Evolutionary conservation across 805 yeast genomes (phyloP).

Genomic region (Millerozyma acaciae): DNA sequence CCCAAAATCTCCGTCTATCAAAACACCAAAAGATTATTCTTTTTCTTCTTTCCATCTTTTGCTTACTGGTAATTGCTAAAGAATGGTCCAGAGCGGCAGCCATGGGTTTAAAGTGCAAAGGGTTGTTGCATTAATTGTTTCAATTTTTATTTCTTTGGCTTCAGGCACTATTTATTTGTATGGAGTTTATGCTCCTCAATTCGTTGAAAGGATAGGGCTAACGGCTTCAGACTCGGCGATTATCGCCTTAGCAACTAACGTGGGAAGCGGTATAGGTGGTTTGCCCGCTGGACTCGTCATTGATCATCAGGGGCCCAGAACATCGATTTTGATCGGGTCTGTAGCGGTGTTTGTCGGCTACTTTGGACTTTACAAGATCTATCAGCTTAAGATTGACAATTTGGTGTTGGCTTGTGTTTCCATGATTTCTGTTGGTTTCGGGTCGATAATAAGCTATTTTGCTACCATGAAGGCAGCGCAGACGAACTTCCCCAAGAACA

Average conservation of each 20-base stretch:
- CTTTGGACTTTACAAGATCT: constrained; percentile 45
- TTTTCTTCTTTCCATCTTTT: no score
- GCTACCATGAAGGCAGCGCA: constrained; percentile 54
- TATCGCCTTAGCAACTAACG: constrained; percentile 55
- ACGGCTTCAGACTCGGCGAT: constrained; percentile 61
- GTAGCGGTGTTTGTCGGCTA: constrained; percentile 53
- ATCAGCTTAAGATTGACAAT: constrained; percentile 34
- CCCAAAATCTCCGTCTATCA: no score
- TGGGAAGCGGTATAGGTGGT: constrained; percentile 70
- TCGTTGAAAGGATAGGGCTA: constrained; percentile 52
- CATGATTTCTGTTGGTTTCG: constrained; percentile 56
- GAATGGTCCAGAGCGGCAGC: no score
- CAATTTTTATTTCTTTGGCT: constrained; percentile 54
- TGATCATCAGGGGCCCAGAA: constrained; percentile 55
- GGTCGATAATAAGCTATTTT: constrained; percentile 61
- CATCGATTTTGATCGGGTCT: constrained; percentile 54
- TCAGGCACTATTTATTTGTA: constrained; percentile 75
- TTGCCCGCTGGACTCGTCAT: constrained; percentile 67
- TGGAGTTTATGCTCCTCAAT: constrained; percentile 74
- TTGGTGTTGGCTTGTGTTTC: constrained; percentile 44
- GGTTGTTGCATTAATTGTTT: constrained; percentile 24
- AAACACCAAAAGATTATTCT: no score
- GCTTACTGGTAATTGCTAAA: no score
- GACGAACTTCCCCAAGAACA: constrained; percentile 63
- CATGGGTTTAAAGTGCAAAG: constrained; percentile 11